These are phyloP conservation scores for Termitomyces sp. DNA, from an alignment of 768 basidiomycete genomes.

Conservation along the genomic window DNA sequence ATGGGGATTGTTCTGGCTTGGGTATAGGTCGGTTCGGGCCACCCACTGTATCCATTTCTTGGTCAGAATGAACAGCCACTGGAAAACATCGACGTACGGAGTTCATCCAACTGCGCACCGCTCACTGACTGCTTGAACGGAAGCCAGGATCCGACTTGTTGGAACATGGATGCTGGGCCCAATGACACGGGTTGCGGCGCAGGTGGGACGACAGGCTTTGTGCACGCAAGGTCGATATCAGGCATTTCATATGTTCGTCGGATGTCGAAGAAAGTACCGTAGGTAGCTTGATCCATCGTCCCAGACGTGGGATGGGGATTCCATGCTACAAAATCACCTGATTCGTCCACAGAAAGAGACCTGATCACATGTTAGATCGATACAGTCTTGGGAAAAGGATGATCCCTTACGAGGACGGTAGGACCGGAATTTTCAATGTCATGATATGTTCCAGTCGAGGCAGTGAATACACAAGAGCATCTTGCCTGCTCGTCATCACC, in stretches of 20 bases:
- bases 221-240: constrained; percentile 46
- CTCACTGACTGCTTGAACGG: constrained; percentile 45
- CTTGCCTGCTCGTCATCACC: constrained; percentile 47
- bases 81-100: constrained; percentile 57
- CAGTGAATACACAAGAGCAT: constrained; percentile 55
- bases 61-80: too few species aligned
- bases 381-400: not conserved
- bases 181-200: constrained; percentile 61
- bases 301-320: constrained; percentile 28
- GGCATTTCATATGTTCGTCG: constrained; percentile 47
- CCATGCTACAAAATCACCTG: constrained; percentile 53
- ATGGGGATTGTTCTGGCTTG: constrained; percentile 19
- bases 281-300: constrained; percentile 33
- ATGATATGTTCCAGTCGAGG: constrained; percentile 58
- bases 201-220: constrained; percentile 40
- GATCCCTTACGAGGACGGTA: constrained; percentile 28
- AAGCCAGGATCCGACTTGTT: constrained; percentile 45
- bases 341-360: constrained; percentile 18
- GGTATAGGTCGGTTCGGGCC: constrained; percentile 61
- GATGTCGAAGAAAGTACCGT: constrained; percentile 58
- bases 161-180: constrained; percentile 50
- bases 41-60: constrained; percentile 42
- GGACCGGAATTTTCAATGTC: constrained; percentile 34
- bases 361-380: constrained; percentile 1
- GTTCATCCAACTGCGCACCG: constrained; percentile 56